Evolutionary conservation across 805 yeast species (phyloP), one percentile per base, ranked within the genome.

Genomic region (Kazachstania bromeliacearum): DNA sequence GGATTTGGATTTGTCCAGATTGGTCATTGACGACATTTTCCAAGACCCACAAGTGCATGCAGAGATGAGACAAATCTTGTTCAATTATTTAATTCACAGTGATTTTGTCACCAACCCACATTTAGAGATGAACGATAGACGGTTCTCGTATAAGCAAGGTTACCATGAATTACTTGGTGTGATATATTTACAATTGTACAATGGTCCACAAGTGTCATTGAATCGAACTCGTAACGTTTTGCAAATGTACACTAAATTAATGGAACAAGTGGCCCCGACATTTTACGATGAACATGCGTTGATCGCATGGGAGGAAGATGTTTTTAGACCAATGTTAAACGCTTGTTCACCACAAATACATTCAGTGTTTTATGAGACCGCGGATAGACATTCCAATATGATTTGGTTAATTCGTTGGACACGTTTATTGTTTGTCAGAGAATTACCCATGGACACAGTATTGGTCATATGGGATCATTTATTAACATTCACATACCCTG

Each of bases 361-460:
- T 33, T 34, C 31, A 3, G 25, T 43, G 16, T 33, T 44, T 15
- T 53, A 36, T 28, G 34, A 15, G 18, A 20, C 21, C 26, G 34
- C 16, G 30, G 38, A 39, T n/a, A 31, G 12, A 28, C 35, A 39
- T 22, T 28, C 27, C 3, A 52, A 51, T 31, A 31, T 54, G 23
- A 45, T 57, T 16, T 57, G 62, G 62, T 41, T 57, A n/a, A 43
- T 57, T 26, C 41, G 61, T 26, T 57, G 62, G 62, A 51, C 55
- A 14, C 40, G 61, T 29, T 38, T 57, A 28, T 34, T 56, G 5
- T 49, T 57, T 14, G 28, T 56, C 21, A 47, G 62, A 35, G 62
- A 57, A 34, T 35, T 57, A 23, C 52, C 54, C 8, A 33, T 36
- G 21, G 48, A 45, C 7, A 37, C 48, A 18, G 48, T 46, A 1